Conservation (phyloP, 768 basidiomycete species). For the Boletus coccyginus region DNA sequence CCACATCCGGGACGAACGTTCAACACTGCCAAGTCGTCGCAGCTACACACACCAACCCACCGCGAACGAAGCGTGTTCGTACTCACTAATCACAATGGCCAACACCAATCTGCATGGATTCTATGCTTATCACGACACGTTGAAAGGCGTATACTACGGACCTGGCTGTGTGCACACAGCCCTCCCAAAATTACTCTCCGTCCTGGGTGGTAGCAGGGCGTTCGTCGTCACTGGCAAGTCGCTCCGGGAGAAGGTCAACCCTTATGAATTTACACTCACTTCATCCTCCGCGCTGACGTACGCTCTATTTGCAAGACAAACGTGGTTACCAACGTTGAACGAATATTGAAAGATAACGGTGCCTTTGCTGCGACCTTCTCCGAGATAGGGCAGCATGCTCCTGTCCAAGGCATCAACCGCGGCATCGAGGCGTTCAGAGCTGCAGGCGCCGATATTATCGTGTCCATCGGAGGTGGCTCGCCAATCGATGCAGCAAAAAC, state of each 20-base stretch:
- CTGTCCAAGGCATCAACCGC: conserved; percentile 60
- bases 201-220: conserved; percentile 58
- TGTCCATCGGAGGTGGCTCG: conserved; percentile 78
- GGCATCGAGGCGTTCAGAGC: conserved; percentile 56
- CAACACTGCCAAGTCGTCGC: not conserved
- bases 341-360: conserved; percentile 51
- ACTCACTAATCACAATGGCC: conserved; percentile 7
- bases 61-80: not conserved
- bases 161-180: conserved; percentile 62
- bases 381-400: conserved; percentile 72
- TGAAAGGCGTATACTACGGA: conserved; percentile 71
- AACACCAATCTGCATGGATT: conserved; percentile 40
- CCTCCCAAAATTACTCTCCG: conserved; percentile 57
- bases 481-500: conserved; percentile 78
- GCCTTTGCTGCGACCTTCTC: conserved; percentile 70
- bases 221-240: conserved; percentile 72
- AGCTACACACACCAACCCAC: not conserved
- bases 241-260: conserved; percentile 54
- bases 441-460: conserved; percentile 61
- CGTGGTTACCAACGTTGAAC: conserved; percentile 24
- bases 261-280: not conserved
- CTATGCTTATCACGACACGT: conserved; percentile 65
- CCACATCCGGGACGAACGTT: conserved; percentile 1
- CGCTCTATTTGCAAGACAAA: conserved; percentile 19
- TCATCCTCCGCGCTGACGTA: conserved; percentile 8